phyloP scores from a whole-genome alignment of 192 early-diverging fungal species.

The Mortierella claussenii region DNA sequence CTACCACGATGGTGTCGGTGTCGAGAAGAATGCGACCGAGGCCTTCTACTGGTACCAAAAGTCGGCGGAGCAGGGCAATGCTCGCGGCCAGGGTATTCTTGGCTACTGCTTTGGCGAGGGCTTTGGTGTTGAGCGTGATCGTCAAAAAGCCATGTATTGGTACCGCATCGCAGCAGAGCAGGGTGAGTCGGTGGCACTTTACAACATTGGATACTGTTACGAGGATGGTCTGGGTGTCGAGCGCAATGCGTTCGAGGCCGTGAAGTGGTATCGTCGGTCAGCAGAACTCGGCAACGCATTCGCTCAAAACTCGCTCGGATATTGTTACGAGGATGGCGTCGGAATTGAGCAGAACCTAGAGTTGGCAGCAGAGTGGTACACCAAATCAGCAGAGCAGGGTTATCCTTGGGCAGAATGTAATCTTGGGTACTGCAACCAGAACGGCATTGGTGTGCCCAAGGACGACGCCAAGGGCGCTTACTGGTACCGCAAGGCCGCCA shows the following conservation, averaged over 20 bases:
- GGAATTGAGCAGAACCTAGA: slow-evolving; percentile 65
- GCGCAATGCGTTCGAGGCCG: slow-evolving; percentile 59
- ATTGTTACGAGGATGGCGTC: slow-evolving; percentile 88
- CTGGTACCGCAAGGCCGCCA: slow-evolving; percentile 71
- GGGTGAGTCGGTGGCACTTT: slow-evolving; percentile 83
- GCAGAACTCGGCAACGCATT: slow-evolving; percentile 82
- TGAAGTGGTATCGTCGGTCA: slow-evolving; percentile 73
- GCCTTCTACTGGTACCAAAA: slow-evolving; percentile 73
- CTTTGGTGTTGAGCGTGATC: slow-evolving; percentile 64
- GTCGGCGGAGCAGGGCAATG: slow-evolving; percentile 64
- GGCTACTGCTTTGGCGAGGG: slow-evolving; percentile 71
- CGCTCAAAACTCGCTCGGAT: slow-evolving; percentile 89
- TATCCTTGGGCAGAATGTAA: slow-evolving; percentile 73
- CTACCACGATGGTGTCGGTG: slow-evolving; percentile 80
- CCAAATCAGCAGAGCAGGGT: slow-evolving; percentile 59
- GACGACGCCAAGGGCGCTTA: slow-evolving; percentile 60
- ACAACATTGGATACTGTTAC: slow-evolving; percentile 83
- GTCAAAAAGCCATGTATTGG: slow-evolving; percentile 67
- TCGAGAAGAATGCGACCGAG: slow-evolving; percentile 67
- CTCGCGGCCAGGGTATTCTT: slow-evolving; percentile 66
- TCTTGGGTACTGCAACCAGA: slow-evolving; percentile 81
- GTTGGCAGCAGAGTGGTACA: slow-evolving; percentile 68
- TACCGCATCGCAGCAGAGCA: slow-evolving; percentile 69
- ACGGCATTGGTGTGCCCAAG: slow-evolving; percentile 66
- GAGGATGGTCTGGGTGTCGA: slow-evolving; percentile 79